phyloP scores from a whole-genome alignment of 305 asterid species.

The Solanum hybrid region DNA sequence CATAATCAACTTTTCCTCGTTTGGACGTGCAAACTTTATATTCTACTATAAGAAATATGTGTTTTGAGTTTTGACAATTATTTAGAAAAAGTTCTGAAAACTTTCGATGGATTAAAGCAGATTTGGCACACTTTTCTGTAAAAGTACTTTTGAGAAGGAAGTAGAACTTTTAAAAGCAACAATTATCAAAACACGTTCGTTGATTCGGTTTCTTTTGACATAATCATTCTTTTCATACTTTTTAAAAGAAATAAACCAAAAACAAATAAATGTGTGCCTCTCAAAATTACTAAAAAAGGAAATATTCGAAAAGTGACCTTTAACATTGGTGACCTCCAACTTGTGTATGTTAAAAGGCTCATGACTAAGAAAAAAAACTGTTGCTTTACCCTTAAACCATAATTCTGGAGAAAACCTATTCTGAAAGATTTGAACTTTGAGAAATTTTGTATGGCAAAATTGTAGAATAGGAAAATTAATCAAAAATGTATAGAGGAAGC shows the following conservation, averaged over 20 bases:
- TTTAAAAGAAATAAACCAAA: neutral
- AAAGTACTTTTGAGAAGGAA: neutral
- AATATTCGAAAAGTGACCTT: neutral
- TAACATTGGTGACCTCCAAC: neutral
- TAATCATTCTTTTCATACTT: neutral
- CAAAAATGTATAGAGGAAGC: conserved; percentile 4
- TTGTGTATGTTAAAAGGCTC: neutral
- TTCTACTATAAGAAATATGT: neutral
- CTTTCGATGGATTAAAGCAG: neutral
- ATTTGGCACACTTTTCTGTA: neutral
- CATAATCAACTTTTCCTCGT: neutral
- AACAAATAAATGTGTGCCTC: neutral
- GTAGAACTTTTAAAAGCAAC: neutral
- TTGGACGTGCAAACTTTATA: neutral
- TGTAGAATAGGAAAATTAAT: neutral
- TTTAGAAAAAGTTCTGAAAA: neutral
- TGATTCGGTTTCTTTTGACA: neutral
- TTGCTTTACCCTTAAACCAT: neutral
- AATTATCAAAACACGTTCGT: neutral
- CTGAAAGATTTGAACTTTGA: neutral
- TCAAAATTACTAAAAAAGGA: neutral
- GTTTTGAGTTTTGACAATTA: neutral
- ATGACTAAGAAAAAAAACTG: neutral
- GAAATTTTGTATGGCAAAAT: neutral
- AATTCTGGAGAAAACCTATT: neutral